A percentile compares a stretch with the other conserved stretches of the same genome.
Conservation (phyloP, 148 eudicot genomes). For the Camellia lanceoleosa region DNA sequence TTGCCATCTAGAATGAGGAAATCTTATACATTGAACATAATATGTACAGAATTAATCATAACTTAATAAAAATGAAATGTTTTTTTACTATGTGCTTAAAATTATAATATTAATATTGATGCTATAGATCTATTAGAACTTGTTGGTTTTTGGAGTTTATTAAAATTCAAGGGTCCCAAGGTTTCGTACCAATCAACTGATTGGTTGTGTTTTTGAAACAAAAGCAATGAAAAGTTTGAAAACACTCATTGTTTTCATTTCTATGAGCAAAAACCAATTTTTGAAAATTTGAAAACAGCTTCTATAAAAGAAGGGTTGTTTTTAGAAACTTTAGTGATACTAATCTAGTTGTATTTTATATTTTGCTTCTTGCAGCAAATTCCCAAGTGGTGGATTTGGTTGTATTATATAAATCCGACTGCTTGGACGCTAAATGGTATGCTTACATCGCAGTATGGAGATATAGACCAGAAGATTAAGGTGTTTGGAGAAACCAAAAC, state of each 20-base stretch:
- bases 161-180: too few relatives aligned
- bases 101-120: too few relatives aligned
- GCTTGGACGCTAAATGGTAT: slow-evolving; percentile 66
- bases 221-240: too few relatives aligned
- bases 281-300: neutral
- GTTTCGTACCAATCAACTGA: too few relatives aligned
- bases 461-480: slow-evolving; percentile 33
- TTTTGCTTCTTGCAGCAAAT: slow-evolving; percentile 47
- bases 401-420: slow-evolving; percentile 56
- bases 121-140: too few relatives aligned
- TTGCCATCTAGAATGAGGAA: neutral
- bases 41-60: neutral
- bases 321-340: neutral
- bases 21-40: neutral
- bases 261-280: too few relatives aligned
- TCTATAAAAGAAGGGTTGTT: too few relatives aligned
- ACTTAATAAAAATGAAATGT: neutral
- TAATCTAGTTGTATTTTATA: neutral
- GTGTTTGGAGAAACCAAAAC: slow-evolving; percentile 47
- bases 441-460: slow-evolving; percentile 73
- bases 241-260: too few relatives aligned
- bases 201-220: too few relatives aligned
- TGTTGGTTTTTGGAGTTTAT: too few relatives aligned
- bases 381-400: slow-evolving; percentile 84
- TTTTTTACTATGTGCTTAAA: neutral